Conservation (phyloP, 495 filamentous ascomycete species). For the Patellaria atrata region DNA sequence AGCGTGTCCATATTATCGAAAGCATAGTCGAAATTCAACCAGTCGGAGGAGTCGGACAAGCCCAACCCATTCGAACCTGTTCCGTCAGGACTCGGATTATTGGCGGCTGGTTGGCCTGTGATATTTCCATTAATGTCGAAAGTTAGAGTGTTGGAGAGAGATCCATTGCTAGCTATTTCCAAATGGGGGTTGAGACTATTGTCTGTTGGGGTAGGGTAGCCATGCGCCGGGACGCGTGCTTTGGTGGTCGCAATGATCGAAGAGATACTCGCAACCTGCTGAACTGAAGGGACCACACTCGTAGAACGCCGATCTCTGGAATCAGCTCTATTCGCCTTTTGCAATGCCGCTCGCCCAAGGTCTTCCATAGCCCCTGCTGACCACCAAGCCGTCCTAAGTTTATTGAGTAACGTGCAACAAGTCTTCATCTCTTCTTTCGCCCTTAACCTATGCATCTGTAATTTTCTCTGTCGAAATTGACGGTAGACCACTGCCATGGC, state of each 20-base stretch:
- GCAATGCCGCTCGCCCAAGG: slow-evolving; percentile 29
- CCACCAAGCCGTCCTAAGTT: slow-evolving; percentile 43
- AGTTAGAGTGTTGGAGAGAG: slow-evolving; percentile 7
- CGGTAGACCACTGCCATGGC: slow-evolving; percentile 57
- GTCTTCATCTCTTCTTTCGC: slow-evolving; percentile 45
- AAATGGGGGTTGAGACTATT: neutral
- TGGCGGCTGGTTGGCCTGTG: neutral
- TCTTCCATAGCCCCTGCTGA: slow-evolving; percentile 47
- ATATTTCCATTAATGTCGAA: neutral
- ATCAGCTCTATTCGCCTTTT: slow-evolving; percentile 16
- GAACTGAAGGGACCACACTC: too few species aligned
- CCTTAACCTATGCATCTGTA: slow-evolving; percentile 47
- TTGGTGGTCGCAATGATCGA: neutral
- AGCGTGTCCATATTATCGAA: slow-evolving; percentile 22
- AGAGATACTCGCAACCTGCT: too few species aligned
- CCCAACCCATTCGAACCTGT: slow-evolving; percentile 6
- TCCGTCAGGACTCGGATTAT: too few species aligned
- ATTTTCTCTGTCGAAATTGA: slow-evolving; percentile 50
- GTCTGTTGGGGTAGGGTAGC: slow-evolving; percentile 2
- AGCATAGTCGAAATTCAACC: slow-evolving; percentile 19
- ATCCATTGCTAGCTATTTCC: slow-evolving; percentile 4
- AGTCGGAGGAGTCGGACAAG: slow-evolving; percentile 13
- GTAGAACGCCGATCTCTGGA: too few species aligned
- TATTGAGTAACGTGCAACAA: slow-evolving; percentile 41
- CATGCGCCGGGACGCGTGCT: neutral